Evolutionary conservation across 768 basidiomycete species (phyloP).

Genomic region (Auriscalpium orientale): DNA sequence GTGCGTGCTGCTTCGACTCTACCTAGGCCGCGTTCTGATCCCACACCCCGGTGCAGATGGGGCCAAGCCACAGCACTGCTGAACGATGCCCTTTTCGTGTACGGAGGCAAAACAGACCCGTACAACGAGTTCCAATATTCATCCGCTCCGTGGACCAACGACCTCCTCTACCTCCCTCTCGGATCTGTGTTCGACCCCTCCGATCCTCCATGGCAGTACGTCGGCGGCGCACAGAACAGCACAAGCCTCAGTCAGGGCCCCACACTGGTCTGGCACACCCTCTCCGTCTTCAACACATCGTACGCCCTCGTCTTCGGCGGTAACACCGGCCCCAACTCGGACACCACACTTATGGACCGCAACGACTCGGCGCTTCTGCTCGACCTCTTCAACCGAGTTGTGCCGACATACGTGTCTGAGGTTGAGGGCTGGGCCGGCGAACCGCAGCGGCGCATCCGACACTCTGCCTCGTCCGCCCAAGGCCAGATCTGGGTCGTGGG

Average conservation of each 20-base stretch:
- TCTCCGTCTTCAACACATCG: constrained; percentile 55
- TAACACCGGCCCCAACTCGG: constrained; percentile 52
- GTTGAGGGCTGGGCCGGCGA: constrained; percentile 50
- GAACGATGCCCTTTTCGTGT: constrained; percentile 55
- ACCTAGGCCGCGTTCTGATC: not conserved
- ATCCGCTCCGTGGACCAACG: constrained; percentile 64
- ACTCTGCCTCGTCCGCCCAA: constrained; percentile 45
- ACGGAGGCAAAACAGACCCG: constrained; percentile 76
- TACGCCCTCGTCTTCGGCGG: constrained; percentile 69
- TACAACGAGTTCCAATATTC: constrained; percentile 64
- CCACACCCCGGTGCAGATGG: constrained; percentile 49
- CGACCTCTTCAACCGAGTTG: constrained; percentile 29
- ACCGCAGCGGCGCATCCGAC: constrained; percentile 72
- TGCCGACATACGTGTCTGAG: constrained; percentile 42
- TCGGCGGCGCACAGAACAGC: constrained; percentile 37
- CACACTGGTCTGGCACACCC: constrained; percentile 69
- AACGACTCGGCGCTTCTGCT: constrained; percentile 62
- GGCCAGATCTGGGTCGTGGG: constrained; percentile 68
- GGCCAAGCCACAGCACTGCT: constrained; percentile 64
- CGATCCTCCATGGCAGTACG: constrained; percentile 61
- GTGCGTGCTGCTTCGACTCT: too few species aligned
- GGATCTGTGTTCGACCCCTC: constrained; percentile 47
- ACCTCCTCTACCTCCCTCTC: constrained; percentile 64
- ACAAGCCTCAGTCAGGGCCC: constrained; percentile 45
- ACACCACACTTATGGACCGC: constrained; percentile 38